Percentiles rank a stretch among this genome's conserved stretches.
These are phyloP conservation scores for Scheffersomyces insectosa DNA, from an alignment of 1,139 yeast genomes.

Conservation along the genomic window DNA sequence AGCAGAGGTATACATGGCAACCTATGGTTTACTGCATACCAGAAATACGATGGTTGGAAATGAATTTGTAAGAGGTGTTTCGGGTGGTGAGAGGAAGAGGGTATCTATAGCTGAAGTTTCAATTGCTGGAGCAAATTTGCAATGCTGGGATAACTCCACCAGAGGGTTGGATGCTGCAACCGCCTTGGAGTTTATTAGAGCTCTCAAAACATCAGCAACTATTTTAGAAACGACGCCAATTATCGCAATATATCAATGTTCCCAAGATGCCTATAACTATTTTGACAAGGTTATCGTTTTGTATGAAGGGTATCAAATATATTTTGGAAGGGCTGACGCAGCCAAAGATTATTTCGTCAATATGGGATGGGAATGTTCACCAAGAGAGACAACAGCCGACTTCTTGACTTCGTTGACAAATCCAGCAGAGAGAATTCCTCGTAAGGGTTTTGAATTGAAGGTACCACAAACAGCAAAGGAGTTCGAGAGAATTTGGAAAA, in stretches of 20 bases:
- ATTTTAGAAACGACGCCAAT: slow-evolving; percentile 38
- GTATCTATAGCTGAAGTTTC: slow-evolving; percentile 47
- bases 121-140: slow-evolving; percentile 36
- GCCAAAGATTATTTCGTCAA: slow-evolving; percentile 47
- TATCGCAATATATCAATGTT: slow-evolving; percentile 48
- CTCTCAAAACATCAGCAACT: slow-evolving; percentile 39
- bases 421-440: slow-evolving; percentile 63
- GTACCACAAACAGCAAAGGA: slow-evolving; percentile 29
- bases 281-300: slow-evolving; percentile 46
- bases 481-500: slow-evolving; percentile 26
- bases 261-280: slow-evolving; percentile 46
- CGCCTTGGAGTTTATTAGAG: slow-evolving; percentile 48
- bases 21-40: slow-evolving; percentile 39
- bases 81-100: slow-evolving; percentile 49
- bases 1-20: slow-evolving; percentile 46
- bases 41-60: slow-evolving; percentile 37
- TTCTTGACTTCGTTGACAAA: slow-evolving; percentile 62
- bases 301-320: slow-evolving; percentile 47
- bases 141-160: slow-evolving; percentile 66
- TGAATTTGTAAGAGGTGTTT: slow-evolving; percentile 39
- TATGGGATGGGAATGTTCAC: slow-evolving; percentile 61
- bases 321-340: slow-evolving; percentile 35
- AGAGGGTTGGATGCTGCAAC: slow-evolving; percentile 64
- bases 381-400: slow-evolving; percentile 65
- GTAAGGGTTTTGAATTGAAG: slow-evolving; percentile 45